Evolutionary conservation across 2,329 filamentous ascomycete species (phyloP).

Genomic region (Cytospora chrysosperma): DNA sequence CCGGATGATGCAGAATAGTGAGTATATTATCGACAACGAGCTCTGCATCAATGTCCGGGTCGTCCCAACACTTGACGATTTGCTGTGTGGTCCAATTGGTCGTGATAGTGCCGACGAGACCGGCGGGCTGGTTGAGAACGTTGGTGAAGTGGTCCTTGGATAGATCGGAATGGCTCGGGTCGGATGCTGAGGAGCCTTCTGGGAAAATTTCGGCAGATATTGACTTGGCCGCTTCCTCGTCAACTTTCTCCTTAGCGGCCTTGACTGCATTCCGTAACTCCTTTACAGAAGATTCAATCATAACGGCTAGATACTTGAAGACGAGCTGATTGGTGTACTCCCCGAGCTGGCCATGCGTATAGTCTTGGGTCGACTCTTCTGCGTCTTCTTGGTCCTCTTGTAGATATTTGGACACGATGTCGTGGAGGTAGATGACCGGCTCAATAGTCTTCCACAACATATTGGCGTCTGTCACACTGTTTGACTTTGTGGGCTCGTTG

Average conservation of each 20-base stretch:
- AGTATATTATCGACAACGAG: constrained; percentile 62
- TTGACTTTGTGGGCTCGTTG: neutral
- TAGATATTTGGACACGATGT: constrained; percentile 32
- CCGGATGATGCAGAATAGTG: constrained; percentile 67
- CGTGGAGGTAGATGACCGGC: constrained; percentile 33
- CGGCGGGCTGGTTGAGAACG: constrained; percentile 55
- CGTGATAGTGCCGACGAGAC: constrained; percentile 55
- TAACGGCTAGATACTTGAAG: constrained; percentile 31
- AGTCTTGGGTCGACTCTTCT: constrained; percentile 27
- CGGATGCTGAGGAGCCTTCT: constrained; percentile 41
- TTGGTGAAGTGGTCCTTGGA: constrained; percentile 62
- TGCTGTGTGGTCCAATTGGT: constrained; percentile 66
- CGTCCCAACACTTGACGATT: constrained; percentile 68
- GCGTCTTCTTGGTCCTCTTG: constrained; percentile 31
- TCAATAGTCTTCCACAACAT: constrained; percentile 33
- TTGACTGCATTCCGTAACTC: constrained; percentile 33
- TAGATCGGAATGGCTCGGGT: constrained; percentile 58
- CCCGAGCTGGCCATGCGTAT: constrained; percentile 30
- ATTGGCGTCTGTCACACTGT: constrained; percentile 27
- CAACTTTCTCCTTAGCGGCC: constrained; percentile 33
- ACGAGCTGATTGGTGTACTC: constrained; percentile 34
- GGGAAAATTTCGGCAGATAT: constrained; percentile 31
- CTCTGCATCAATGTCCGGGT: constrained; percentile 60
- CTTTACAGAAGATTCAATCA: constrained; percentile 33
- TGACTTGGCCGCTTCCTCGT: constrained; percentile 33